Conservation (phyloP, 345 rosid species). For the Turritis glabra region DNA sequence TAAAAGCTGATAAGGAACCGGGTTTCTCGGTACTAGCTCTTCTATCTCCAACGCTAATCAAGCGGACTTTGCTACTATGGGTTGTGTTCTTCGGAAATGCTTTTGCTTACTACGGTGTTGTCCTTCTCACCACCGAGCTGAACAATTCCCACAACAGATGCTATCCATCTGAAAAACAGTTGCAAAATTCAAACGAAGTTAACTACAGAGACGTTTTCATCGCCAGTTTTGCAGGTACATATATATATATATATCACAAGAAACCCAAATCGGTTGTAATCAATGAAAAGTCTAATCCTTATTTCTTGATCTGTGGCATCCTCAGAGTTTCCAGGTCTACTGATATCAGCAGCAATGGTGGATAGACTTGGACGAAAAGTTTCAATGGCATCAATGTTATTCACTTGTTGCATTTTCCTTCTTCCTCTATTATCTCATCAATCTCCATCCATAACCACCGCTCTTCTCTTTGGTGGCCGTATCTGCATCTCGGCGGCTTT, state of each 20-base stretch:
- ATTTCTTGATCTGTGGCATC: constrained; percentile 1
- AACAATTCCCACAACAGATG: constrained; percentile 55
- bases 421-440: constrained; percentile 77
- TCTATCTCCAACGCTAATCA: constrained; percentile 66
- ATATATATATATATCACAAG: neutral
- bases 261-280: constrained; percentile 12
- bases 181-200: constrained; percentile 41
- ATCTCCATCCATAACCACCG: constrained; percentile 58
- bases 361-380: constrained; percentile 83
- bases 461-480: constrained; percentile 79
- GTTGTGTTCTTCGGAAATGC: constrained; percentile 84
- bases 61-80: constrained; percentile 84
- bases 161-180: constrained; percentile 27
- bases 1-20: constrained; percentile 45
- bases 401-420: constrained; percentile 64
- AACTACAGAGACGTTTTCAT: constrained; percentile 76
- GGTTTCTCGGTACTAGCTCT: constrained; percentile 52
- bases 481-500: constrained; percentile 82
- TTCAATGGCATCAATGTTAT: constrained; percentile 80
- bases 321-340: constrained; percentile 85
- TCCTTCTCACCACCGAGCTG: constrained; percentile 88
- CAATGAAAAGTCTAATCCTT: neutral
- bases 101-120: constrained; percentile 85
- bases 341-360: constrained; percentile 69
- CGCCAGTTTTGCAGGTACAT: constrained; percentile 80